These are phyloP conservation scores for Parascedosporium putredinis DNA, from an alignment of 2,329 filamentous ascomycete species.

Conservation along the genomic window DNA sequence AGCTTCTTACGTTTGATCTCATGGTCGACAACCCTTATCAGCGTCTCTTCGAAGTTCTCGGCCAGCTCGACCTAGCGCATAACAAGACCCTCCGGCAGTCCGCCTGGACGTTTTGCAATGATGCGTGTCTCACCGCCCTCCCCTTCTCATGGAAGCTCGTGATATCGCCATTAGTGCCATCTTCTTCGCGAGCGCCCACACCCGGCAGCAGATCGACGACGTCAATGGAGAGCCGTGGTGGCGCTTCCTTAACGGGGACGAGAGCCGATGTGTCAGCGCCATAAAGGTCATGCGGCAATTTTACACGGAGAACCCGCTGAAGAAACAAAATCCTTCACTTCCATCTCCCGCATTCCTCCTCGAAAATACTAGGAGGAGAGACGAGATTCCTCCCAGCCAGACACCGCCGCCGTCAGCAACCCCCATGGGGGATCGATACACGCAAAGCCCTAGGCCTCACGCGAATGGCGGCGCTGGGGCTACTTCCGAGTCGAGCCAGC, in stretches of 20 bases:
- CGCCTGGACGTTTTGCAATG: conserved; percentile 90
- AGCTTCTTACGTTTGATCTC: conserved; percentile 86
- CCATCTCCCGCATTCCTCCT: conserved; percentile 45
- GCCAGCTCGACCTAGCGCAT: conserved; percentile 61
- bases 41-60: conserved; percentile 70
- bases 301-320: conserved; percentile 53
- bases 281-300: conserved; percentile 67
- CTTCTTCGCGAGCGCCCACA: conserved; percentile 75
- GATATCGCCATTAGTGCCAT: conserved; percentile 79
- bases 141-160: conserved; percentile 71
- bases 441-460: conserved; percentile 1
- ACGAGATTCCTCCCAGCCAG: conserved; percentile 3
- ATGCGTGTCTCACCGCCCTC: conserved; percentile 73
- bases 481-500: background rate
- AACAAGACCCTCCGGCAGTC: conserved; percentile 76
- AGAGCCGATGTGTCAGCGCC: conserved; percentile 59
- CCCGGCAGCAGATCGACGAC: conserved; percentile 65
- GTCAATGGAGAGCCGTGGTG: conserved; percentile 75
- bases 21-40: conserved; percentile 83
- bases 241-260: conserved; percentile 62
- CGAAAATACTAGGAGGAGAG: conserved; percentile 39
- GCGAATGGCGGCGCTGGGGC: background rate
- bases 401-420: background rate
- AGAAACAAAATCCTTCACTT: conserved; percentile 43
- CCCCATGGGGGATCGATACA: background rate